Evolutionary conservation across 768 basidiomycete species (phyloP), one percentile per base, ranked within the genome.

Genomic region (Hygrophorus pudorinus): DNA sequence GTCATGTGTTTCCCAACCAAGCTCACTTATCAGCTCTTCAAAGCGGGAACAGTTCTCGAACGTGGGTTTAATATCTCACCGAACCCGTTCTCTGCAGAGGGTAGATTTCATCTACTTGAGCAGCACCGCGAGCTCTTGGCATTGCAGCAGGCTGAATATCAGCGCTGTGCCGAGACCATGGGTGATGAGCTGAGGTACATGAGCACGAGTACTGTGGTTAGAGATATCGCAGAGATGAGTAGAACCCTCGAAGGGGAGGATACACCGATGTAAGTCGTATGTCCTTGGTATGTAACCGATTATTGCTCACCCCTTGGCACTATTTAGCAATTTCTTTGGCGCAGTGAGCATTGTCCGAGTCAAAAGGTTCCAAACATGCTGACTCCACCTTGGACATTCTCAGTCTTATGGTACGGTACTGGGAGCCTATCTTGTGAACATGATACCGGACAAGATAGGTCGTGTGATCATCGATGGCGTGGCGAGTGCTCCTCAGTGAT

Each of bases 71-170:
- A 48, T 5, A 48, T 53, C 2, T 46, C 52, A 4, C 20, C 39
- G n/a, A 36, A 50, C 35, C 52, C 52, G 5, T 48, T 50, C 17
- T 53, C 52, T 7, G 36, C 11, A 1, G 41, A 18, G 31, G 52
- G 52, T 1, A 42, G 49, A 4, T 48, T 49, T 13, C 31, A 49
- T 4, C 43, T 53, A 43, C 20, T 53, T 9, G 49, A 53, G 47
- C 52, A 53, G 41, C 52, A 53, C 41, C 49, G 46, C 18, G 38
- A 53, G 31, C 48, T 49, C 20, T 47, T 53, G 3, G 52, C 49
- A 1, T 38, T 53, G 7, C 47, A 50, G 27, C 46, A 53, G 35
- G 30, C 41, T 6, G 48, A 50, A 14, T 48, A 38, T 2, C 33
- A 36, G 1, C 1, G 49, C 14, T 53, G 51, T 41, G 45, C 30